These are phyloP conservation scores for Calonectria leucothoes DNA, from an alignment of 2,329 filamentous ascomycete genomes.

Conservation along the genomic window DNA sequence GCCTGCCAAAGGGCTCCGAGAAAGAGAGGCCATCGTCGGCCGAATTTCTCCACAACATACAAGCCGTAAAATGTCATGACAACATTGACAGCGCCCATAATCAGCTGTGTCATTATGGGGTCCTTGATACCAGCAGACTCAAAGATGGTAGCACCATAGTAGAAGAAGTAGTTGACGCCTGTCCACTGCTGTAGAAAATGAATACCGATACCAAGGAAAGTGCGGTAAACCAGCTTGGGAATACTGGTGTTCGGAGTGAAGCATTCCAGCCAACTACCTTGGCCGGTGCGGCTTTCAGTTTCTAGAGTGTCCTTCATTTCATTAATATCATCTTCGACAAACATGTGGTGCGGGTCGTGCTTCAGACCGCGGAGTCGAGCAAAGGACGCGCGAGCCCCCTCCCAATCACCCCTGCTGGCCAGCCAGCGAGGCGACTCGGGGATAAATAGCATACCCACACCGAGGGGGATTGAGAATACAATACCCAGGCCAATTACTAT, in stretches of 20 bases:
- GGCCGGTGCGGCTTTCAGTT: conserved; percentile 56
- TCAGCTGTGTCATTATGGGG: conserved; percentile 75
- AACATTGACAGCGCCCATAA: conserved; percentile 76
- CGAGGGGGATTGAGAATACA: conserved; percentile 63
- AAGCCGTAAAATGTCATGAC: conserved; percentile 74
- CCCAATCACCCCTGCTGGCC: conserved; percentile 59
- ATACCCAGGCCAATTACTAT: conserved; percentile 70
- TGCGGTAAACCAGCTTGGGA: conserved; percentile 73
- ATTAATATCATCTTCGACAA: conserved; percentile 63
- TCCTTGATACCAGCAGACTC: conserved; percentile 73
- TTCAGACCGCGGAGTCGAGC: conserved; percentile 64
- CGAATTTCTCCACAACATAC: conserved; percentile 75
- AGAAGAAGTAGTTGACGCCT: conserved; percentile 70
- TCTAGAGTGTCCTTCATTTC: conserved; percentile 63
- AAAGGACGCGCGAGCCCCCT: conserved; percentile 61
- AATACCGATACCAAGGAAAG: conserved; percentile 70
- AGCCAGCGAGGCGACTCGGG: conserved; percentile 70
- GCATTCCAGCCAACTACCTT: conserved; percentile 68
- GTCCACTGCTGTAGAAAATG: conserved; percentile 78
- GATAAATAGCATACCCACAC: conserved; percentile 62
- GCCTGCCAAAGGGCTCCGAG: conserved; percentile 76
- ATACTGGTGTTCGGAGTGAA: conserved; percentile 64
- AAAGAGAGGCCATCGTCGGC: conserved; percentile 76
- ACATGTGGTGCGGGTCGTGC: conserved; percentile 54
- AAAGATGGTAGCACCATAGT: conserved; percentile 78